These are phyloP conservation scores for Nicotiana rustica DNA, from an alignment of 305 asterid species.

Conservation along the genomic window DNA sequence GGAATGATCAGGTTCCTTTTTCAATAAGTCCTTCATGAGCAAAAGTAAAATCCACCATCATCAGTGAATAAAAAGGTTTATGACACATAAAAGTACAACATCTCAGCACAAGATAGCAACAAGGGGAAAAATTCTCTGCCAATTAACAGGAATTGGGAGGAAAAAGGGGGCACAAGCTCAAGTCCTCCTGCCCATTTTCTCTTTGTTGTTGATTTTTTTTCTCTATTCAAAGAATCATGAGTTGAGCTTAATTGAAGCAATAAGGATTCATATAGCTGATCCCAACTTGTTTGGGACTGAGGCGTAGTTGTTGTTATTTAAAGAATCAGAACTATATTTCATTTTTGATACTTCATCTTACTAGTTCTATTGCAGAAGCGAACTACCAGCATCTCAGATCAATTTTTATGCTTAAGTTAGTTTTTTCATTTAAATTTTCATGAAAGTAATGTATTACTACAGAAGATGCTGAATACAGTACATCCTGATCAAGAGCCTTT, in stretches of 20 bases:
- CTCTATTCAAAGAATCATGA: not conserved
- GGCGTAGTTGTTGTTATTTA: not conserved
- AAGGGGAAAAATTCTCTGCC: not conserved
- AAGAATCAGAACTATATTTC: not conserved
- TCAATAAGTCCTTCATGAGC: constrained; percentile 16
- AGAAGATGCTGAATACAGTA: constrained; percentile 24
- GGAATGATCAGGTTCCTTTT: constrained; percentile 27
- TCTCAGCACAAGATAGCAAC: constrained; percentile 7
- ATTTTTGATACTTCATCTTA: not conserved
- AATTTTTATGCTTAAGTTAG: not conserved
- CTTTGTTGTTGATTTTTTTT: not conserved
- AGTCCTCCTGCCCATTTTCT: constrained; percentile 4
- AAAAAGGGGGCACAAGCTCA: constrained; percentile 11
- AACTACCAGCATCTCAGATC: not conserved
- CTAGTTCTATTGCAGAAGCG: not conserved
- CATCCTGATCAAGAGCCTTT: not conserved
- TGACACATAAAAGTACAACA: constrained; percentile 9
- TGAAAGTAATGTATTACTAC: not conserved
- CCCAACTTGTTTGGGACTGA: no score
- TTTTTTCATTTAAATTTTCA: not conserved
- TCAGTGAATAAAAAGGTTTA: constrained; percentile 4
- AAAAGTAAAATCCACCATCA: constrained; percentile 26
- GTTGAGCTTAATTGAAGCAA: no score
- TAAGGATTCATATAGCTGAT: no score
- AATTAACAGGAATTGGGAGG: constrained; percentile 1